Base-by-base conservation (phyloP, 148 eudicot genomes). In the Mesembryanthemum crystallinum region DNA sequence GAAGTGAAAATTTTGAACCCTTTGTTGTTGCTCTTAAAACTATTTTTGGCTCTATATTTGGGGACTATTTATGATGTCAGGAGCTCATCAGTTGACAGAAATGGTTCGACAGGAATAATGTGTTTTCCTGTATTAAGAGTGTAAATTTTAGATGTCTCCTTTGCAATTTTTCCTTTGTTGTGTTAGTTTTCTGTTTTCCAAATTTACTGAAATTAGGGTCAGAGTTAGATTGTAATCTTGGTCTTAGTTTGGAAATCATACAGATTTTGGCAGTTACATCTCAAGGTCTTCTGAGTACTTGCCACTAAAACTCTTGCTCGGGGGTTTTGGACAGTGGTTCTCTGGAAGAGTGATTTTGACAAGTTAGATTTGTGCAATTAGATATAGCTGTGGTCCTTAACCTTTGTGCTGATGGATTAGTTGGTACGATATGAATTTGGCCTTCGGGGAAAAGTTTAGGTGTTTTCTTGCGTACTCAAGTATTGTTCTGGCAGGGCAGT, bases 81-180 rank as follows among this genome's bases (percentile, higher is more conserved):
- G 73, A 71, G 76, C 78, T 78, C 62, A 42, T 39, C 49, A 59
- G 39, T 35, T 80, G 73, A 52, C 39, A 76, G 6, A 30, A 67
- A 55, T 57, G 71, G 20, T 61, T 75, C 39, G 64, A 66, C 81
- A 66, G 85, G 82, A 78, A 75, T 79, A 80, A 64, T 47, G 49
- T 73, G 70, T 76, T 78, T 76, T 79, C 80, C 79, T 79, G 81
- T 79, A 15, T 73, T 77, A 69, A 73, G 81, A 59, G 81, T 85
- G 83, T 85, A 85, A 64, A 82, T 85, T 64, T 76, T 75, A 73
- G 84, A 76, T 52, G 58, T 55, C 49, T 66, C 68, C 67, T 71
- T 79, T 83, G 70, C 77, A 68, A 27, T 37, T 51, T 43, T 43
- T 45, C 35, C 64, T 73, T 75, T 69, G 71, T 58, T 55, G 60